phyloP scores from a whole-genome alignment of 2,329 filamentous ascomycete species.

The Sclerotinia minor region DNA sequence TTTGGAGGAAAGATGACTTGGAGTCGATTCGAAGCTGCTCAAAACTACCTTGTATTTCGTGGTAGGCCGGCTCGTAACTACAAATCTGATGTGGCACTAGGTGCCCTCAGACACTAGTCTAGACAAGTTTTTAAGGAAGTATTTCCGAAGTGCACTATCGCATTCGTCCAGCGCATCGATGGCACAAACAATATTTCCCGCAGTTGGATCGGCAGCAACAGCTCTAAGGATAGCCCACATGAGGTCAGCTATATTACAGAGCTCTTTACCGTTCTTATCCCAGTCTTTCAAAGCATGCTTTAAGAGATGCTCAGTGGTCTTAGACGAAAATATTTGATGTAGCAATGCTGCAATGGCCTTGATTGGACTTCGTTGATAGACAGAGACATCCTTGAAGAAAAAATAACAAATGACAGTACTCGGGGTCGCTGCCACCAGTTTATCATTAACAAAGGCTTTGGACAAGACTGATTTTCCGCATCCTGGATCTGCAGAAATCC shows the following conservation, averaged over 20 bases:
- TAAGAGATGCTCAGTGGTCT: not conserved
- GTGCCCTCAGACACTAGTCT: not conserved
- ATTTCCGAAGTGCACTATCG: not conserved
- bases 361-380: not conserved
- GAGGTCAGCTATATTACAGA: not conserved
- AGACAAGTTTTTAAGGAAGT: constrained; percentile 2
- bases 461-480: constrained; percentile 19
- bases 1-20: not conserved
- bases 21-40: not conserved
- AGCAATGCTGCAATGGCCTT: constrained; percentile 1
- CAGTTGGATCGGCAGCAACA: not conserved
- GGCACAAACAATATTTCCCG: constrained; percentile 18
- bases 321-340: constrained; percentile 13
- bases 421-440: not conserved
- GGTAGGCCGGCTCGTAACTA: constrained; percentile 22
- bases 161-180: constrained; percentile 24
- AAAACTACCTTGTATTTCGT: constrained; percentile 4
- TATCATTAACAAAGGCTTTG: not conserved
- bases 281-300: not conserved
- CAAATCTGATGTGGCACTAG: not conserved
- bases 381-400: constrained; percentile 12
- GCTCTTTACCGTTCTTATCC: not conserved
- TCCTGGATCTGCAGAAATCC: constrained; percentile 14
- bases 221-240: constrained; percentile 12
- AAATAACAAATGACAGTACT: not conserved